Evolutionary conservation across 306 rosid species (phyloP), one percentile per base, ranked within the genome.

Genomic region (Crotalaria pallida): DNA sequence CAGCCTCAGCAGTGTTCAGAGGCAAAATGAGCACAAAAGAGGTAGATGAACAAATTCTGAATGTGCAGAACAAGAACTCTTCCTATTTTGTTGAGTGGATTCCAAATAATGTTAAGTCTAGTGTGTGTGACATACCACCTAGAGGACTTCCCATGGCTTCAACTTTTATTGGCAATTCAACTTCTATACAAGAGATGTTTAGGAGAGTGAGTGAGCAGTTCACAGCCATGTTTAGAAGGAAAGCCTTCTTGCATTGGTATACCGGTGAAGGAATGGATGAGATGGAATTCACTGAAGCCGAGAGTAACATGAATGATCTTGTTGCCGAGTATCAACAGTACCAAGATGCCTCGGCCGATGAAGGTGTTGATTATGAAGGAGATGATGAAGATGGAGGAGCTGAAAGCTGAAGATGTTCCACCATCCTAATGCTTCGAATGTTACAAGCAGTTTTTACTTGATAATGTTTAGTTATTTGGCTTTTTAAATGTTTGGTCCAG

Each of bases 191-290:
- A 58, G 92, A 89, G 65, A 87, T 89, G 92, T 89, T 89, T 71
- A 74, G 90, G 68, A 85, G 96, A 74, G 92, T 89, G 55, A 79
- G 96, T 18, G 92, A 87, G 76, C 96, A 89, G 60, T 88, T 88
- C 82, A 77, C 96, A 0, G 95, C 89, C 33, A 88, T 88, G 95
- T 88, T 88, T 73, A 82, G 92, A 69, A 86, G 92, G 79, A 89
- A 89, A 76, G 96, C 96, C 24, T 89, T 89, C 86, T 89, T 89
- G 92, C 92, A 87, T 22, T 87, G 92, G 92, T 87, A 87, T 15
- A 87, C 92, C 1, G 92, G 87, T 55, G 92, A 87, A 80, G 92
- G 92, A 68, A 87, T 87, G 92, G 92, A 87, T 66, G 92, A 84
- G 78, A 80, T 87, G 92, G 92, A 87, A 73, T 87, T 87, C 12